Conservation (phyloP, 2,329 filamentous ascomycete species). For the Diplodia seriata region DNA sequence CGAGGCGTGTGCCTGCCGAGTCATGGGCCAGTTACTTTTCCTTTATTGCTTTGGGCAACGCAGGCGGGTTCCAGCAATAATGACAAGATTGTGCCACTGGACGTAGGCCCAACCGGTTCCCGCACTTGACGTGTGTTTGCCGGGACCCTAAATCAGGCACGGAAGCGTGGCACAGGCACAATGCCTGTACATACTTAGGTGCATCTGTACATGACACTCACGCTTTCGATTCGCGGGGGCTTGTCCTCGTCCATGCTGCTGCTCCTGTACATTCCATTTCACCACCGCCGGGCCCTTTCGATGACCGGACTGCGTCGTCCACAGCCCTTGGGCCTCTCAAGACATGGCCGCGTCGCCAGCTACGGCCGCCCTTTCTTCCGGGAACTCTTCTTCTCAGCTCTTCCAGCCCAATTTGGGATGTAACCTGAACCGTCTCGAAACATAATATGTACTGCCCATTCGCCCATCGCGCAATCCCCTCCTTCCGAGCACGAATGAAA, state of each 20-base stretch:
- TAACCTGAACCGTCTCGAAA: background rate
- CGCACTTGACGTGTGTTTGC: background rate
- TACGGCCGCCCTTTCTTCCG: background rate
- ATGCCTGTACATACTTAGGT: background rate
- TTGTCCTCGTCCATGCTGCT: too few species aligned
- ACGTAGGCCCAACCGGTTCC: background rate
- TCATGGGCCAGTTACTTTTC: conserved; percentile 16
- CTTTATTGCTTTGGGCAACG: conserved; percentile 10
- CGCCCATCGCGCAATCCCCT: background rate
- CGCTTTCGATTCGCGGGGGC: background rate
- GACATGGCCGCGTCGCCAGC: background rate
- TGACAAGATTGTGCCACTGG: conserved; percentile 2
- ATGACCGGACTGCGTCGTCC: background rate
- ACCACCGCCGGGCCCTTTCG: background rate
- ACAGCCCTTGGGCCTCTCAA: background rate
- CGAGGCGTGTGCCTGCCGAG: conserved; percentile 29
- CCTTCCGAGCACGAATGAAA: background rate
- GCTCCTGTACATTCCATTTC: conserved; percentile 14
- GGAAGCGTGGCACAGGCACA: background rate
- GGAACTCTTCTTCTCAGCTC: background rate
- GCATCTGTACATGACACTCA: background rate
- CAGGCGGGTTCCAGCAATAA: background rate
- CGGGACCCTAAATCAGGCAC: background rate
- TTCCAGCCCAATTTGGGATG: background rate
- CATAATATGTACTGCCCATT: too few species aligned